These are phyloP conservation scores for Termitomyces sp. DNA, from an alignment of 768 basidiomycete species.

Conservation along the genomic window DNA sequence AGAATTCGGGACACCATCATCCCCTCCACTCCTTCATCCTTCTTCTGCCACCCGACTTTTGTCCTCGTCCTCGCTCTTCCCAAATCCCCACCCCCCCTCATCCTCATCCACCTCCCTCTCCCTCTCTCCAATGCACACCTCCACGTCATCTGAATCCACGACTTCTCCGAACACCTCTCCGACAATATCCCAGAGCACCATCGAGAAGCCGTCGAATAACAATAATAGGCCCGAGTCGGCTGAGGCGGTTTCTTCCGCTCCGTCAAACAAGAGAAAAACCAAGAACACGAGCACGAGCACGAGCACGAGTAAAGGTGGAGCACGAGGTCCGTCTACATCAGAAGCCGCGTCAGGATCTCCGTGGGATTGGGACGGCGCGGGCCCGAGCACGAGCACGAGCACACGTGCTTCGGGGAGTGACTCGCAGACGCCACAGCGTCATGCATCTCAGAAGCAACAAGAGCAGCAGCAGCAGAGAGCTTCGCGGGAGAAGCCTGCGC, in stretches of 20 bases:
- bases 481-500: neutral
- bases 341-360: neutral
- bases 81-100: slow-evolving; percentile 8
- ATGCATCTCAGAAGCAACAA: neutral
- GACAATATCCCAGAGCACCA: slow-evolving; percentile 10
- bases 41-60: neutral
- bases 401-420: neutral
- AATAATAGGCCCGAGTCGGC: no score
- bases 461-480: neutral
- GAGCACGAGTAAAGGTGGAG: no score
- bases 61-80: neutral
- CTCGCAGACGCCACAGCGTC: neutral
- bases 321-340: no score
- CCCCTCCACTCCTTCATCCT: no score
- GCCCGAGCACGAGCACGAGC: neutral
- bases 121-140: no score
- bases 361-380: neutral
- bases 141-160: slow-evolving; percentile 11
- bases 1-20: no score
- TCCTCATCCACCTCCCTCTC: slow-evolving; percentile 15
- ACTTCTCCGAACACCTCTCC: slow-evolving; percentile 19
- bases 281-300: neutral
- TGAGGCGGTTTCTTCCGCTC: no score
- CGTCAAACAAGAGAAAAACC: no score
- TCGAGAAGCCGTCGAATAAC: no score